Evolutionary conservation across 2,329 filamentous ascomycete genomes (phyloP), one percentile per base, ranked within the genome.

Genomic region (Fusarium compactum): DNA sequence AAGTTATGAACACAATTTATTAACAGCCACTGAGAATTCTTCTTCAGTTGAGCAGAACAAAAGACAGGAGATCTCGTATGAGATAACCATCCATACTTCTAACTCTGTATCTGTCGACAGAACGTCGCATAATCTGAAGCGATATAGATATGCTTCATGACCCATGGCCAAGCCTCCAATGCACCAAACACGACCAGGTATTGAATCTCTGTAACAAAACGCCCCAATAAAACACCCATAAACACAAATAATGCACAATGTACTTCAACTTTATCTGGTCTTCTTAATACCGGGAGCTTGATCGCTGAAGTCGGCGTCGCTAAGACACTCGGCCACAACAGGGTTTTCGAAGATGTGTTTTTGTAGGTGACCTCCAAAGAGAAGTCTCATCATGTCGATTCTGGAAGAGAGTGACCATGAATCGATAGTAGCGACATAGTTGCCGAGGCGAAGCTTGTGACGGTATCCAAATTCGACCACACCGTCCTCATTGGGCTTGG

Each of bases 381-480:
- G 64, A 7, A 78, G 78, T 72, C 83, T 85, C 60, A 88, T 79
- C 72, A 84, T 80, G 47, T 83, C 80, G n/a, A 86, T 79, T 22
- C 85, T 79, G 20, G 82, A 81, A 29, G 82, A 83, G 16, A 86
- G 78, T 11, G 84, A 83, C 86, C 86, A 89, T 2, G 82, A 82
- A 59, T 87, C 82, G 52, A 88, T 84, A 45, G 79, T 70, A 70
- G 86, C 78, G 41, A 80, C 77, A 64, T 81, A 77, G 50, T 83
- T 82, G 18, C 84, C 81, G 8, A 87, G 79, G 38, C 83, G 82
- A n/a, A 87, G 76, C 67, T 82, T 85, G 68, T 85, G 81, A 10
- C 85, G 82, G 65, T 88, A 87, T 6, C 86, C 85, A 65, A 86
- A 86, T 65, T 87, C 85, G 32, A 80, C 77, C 6, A 82, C 79